phyloP scores from a whole-genome alignment of 352 stramenopile species.

The Globisporangium nunn region DNA sequence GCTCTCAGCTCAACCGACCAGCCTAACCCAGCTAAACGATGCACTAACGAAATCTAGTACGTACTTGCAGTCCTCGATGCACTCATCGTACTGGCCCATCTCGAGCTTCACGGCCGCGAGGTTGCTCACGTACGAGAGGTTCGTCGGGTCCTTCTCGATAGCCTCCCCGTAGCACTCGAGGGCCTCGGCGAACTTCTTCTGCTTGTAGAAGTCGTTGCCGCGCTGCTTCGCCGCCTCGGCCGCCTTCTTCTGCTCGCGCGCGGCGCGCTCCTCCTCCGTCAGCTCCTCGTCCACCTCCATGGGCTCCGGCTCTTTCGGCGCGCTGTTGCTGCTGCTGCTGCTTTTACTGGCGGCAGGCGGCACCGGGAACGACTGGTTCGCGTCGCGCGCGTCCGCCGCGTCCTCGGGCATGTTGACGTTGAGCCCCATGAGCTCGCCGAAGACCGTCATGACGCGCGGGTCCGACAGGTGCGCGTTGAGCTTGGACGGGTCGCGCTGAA shows the following conservation, averaged over 20 bases:
- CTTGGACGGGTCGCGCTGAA: constrained; percentile 69
- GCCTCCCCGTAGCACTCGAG: constrained; percentile 95
- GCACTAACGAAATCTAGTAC: constrained; percentile 8
- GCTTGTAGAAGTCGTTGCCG: constrained; percentile 97
- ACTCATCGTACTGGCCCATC: constrained; percentile 92
- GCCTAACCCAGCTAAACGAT: too few relatives aligned
- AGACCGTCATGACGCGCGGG: constrained; percentile 80
- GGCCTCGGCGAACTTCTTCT: constrained; percentile 93
- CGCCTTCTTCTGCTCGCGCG: constrained; percentile 48
- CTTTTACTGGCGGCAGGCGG: constrained; percentile 8
- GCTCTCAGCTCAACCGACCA: too few relatives aligned
- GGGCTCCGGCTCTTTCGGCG: constrained; percentile 32
- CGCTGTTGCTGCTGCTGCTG: constrained; percentile 5
- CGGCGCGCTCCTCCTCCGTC: constrained; percentile 77
- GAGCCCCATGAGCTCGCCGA: constrained; percentile 81
- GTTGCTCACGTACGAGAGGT: constrained; percentile 98
- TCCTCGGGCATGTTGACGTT: constrained; percentile 67
- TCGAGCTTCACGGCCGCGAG: constrained; percentile 96
- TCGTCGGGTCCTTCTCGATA: constrained; percentile 91
- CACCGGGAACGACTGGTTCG: constrained; percentile 13
- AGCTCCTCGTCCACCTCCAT: constrained; percentile 83
- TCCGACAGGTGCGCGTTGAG: constrained; percentile 79
- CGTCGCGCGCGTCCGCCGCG: constrained; percentile 30
- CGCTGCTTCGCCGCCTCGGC: constrained; percentile 91
- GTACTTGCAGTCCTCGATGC: constrained; percentile 89